These are phyloP conservation scores for Mycena filopes DNA, from an alignment of 768 basidiomycete genomes.

Conservation along the genomic window DNA sequence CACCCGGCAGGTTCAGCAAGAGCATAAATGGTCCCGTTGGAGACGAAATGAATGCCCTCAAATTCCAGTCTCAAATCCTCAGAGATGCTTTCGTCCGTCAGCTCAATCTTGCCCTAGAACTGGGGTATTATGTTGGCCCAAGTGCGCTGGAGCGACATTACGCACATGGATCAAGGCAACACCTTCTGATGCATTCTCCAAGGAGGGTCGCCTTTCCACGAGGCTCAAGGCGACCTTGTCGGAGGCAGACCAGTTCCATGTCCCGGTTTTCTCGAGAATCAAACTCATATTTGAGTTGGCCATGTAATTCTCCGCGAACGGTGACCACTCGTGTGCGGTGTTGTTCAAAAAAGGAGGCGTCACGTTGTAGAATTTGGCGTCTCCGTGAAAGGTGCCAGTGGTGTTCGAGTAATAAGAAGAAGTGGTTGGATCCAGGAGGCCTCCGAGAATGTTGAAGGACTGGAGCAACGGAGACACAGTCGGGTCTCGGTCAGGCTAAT, in stretches of 20 bases:
- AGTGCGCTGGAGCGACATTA: slow-evolving; percentile 22
- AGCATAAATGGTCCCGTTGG: slow-evolving; percentile 82
- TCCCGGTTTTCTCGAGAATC: slow-evolving; percentile 57
- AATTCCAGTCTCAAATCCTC: slow-evolving; percentile 78
- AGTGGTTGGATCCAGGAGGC: slow-evolving; percentile 52
- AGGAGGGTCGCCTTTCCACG: slow-evolving; percentile 64
- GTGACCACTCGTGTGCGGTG: slow-evolving; percentile 59
- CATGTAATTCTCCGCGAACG: slow-evolving; percentile 62
- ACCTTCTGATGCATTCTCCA: slow-evolving; percentile 52
- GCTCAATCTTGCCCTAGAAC: slow-evolving; percentile 74
- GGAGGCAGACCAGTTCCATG: slow-evolving; percentile 78
- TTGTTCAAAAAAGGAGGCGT: slow-evolving; percentile 57
- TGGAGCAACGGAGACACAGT: slow-evolving; percentile 59
- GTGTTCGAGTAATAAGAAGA: slow-evolving; percentile 79
- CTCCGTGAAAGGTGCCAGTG: slow-evolving; percentile 82
- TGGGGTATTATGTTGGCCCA: slow-evolving; percentile 9
- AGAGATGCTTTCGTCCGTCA: slow-evolving; percentile 60
- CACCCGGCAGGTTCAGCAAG: slow-evolving; percentile 74
- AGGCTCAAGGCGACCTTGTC: slow-evolving; percentile 74
- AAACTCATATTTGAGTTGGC: slow-evolving; percentile 61
- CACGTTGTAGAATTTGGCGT: slow-evolving; percentile 71
- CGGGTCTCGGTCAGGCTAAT: slow-evolving; percentile 59
- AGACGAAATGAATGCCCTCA: slow-evolving; percentile 79
- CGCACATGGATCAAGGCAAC: slow-evolving; percentile 76
- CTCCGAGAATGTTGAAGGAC: slow-evolving; percentile 57